Evolutionary conservation across 148 eudicot genomes (phyloP), one percentile per base, ranked within the genome.

Genomic region (Vaccinium vitisidaea): DNA sequence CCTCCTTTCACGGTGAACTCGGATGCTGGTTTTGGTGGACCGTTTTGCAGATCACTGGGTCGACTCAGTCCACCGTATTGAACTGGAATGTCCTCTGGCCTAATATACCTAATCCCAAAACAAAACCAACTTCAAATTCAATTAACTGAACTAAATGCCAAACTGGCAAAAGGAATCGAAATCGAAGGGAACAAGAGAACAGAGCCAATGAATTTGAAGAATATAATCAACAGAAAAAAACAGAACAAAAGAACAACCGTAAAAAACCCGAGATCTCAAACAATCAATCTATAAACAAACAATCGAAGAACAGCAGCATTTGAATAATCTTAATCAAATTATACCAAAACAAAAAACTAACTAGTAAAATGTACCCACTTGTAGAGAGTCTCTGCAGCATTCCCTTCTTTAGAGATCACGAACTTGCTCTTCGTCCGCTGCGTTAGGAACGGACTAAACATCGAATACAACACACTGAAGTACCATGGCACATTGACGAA

Each of bases 401-500:
- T 93, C 82, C 92, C 94, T 85, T 92, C 97, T 85, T 94, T 93
- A 56, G 95, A 93, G 69, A 96, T 91, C n/a, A 94, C 97, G 86
- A 96, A 96, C 86, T 96, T 96, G 92, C 97, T 94, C 91, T 94
- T 96, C 8, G 99, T 96, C 86, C 99, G 86, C 61, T 96, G 97
- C 61, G 99, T 96, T 75, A 96, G 84, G 86, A 96, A 94, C 9
- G 99, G 99, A 86, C 98, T 94, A 59, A 96, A 91, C 92, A 96
- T 87, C 25, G 99, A 96, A 90, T 96, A 94, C 85, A 96, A 43
- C 91, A 96, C 75, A 83, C 96, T 95, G 75, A 93, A 96, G 88
- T 94, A 96, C 99, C 99, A 96, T 52, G 99, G 99, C 81, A 96
- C 99, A 89, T 96, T 96, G 88, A 96, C 91, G 61, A 96, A 96